Percentiles rank a stretch among this genome's conserved stretches.
These are phyloP conservation scores for Raddia guianensis DNA, from an alignment of 176 grass and related monocot genomes.

Conservation along the genomic window DNA sequence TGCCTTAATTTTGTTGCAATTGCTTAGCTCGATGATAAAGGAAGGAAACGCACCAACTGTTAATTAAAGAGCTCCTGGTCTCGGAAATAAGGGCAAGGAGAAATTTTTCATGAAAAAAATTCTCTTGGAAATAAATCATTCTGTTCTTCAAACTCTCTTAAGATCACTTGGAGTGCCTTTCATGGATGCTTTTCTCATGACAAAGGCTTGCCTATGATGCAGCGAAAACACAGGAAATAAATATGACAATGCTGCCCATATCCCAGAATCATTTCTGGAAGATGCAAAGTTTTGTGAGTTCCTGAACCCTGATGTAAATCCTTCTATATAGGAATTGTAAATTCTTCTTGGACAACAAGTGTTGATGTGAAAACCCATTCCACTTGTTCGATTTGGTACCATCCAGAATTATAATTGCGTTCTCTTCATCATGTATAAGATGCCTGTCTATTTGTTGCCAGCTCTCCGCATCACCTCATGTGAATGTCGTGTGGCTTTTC, in stretches of 20 bases:
- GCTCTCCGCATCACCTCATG: background rate
- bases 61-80: background rate
- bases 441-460: background rate
- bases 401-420: background rate
- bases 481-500: background rate
- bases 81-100: background rate
- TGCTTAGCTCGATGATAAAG: conserved; percentile 7
- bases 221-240: conserved; percentile 15
- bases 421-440: background rate
- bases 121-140: background rate
- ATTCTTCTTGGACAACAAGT: background rate
- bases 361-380: background rate
- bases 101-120: background rate
- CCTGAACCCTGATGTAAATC: background rate
- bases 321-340: conserved; percentile 19
- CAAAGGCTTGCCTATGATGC: background rate
- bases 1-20: background rate
- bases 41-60: conserved; percentile 20
- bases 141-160: background rate
- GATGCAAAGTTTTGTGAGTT: conserved; percentile 9
- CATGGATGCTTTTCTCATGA: conserved; percentile 16
- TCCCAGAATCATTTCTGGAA: conserved; percentile 9
- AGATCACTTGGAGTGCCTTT: background rate
- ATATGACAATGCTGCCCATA: background rate
- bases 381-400: background rate